Evolutionary conservation across 352 stramenopile species (phyloP), one percentile per base, ranked within the genome.

Genomic region (Peronosclerospora sorghi): DNA sequence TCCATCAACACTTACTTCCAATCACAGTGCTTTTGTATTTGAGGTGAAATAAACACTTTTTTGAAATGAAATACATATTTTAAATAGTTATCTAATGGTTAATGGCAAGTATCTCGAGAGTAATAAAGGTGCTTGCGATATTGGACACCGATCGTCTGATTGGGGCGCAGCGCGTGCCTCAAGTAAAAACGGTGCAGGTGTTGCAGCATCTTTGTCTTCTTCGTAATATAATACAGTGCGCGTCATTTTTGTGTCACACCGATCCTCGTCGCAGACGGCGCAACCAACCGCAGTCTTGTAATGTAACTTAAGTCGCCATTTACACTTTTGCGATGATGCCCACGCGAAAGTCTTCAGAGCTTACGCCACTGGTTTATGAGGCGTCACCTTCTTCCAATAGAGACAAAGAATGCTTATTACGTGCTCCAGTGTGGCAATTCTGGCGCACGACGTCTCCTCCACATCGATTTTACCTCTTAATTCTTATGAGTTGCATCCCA

Each of bases 401-500:
- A 15, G 35, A 51, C 32, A 32, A 40, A n/a, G 38, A 32, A 23
- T 51, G 42, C n/a, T 54, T 85, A 26, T 54, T 39, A 13, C 36
- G 48, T 15, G 70, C 73, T 1, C 49, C 75, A 4, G 21, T 41
- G 7, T 92, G 77, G 77, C 51, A 79, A 51, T 84, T 87, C 44
- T 93, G 80, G 80, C 29, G 44, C 24, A 67, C 73, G 19, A 82
- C 71, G 35, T 80, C 76, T 21, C 46, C 62, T 1, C 60, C 65
- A 30, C 71, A 90, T 47, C 77, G 80, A 35, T 89, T 89, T 54
- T 93, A 67, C 45, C 59, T 93, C 35, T 60, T 93, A 6, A 2
- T 93, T 14, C 73, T 89, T 52, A 89, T 93, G 69, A 86, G 75
- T 51, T 74, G 56, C 56, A 86, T 93, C 44, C 77, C 80, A 24